These are phyloP conservation scores for Populus ilicifolia DNA, from an alignment of 345 rosid genomes.

Conservation along the genomic window DNA sequence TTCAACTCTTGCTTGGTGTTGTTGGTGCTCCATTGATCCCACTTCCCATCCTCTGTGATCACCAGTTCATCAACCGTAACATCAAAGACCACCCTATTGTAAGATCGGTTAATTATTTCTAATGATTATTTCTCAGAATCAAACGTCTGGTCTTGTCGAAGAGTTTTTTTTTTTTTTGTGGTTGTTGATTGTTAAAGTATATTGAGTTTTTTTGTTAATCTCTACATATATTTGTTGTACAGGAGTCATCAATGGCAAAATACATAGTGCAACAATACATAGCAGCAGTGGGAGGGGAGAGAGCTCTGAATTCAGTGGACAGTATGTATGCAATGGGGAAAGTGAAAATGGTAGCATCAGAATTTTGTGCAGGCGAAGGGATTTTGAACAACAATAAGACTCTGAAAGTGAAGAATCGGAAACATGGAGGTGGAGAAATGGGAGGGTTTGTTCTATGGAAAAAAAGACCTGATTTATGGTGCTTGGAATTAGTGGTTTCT, in stretches of 20 bases:
- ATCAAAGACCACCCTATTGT: slow-evolving; percentile 68
- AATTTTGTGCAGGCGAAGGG: slow-evolving; percentile 66
- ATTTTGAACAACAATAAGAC: slow-evolving; percentile 39
- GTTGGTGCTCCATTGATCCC: slow-evolving; percentile 93
- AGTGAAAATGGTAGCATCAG: slow-evolving; percentile 86
- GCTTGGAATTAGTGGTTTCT: slow-evolving; percentile 81
- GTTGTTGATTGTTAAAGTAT: not conserved
- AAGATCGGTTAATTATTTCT: slow-evolving; percentile 4
- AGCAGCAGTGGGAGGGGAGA: slow-evolving; percentile 88
- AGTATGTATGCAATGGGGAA: slow-evolving; percentile 96
- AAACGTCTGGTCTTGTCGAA: not conserved
- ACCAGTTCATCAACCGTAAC: slow-evolving; percentile 32
- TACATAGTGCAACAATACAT: slow-evolving; percentile 88
- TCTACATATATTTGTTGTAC: not conserved
- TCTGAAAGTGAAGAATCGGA: slow-evolving; percentile 43
- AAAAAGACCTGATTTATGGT: slow-evolving; percentile 80
- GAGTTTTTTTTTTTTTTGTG: not conserved
- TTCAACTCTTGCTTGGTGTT: slow-evolving; percentile 92
- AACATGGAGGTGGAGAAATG: slow-evolving; percentile 50
- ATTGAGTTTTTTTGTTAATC: not conserved
- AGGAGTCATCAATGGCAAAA: slow-evolving; percentile 89
- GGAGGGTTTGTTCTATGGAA: slow-evolving; percentile 96
- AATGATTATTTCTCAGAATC: not conserved
- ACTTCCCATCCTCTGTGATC: slow-evolving; percentile 47
- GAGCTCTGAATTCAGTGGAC: slow-evolving; percentile 47